phyloP scores from a whole-genome alignment of 768 basidiomycete species.

The Psilocybe tampanensis region DNA sequence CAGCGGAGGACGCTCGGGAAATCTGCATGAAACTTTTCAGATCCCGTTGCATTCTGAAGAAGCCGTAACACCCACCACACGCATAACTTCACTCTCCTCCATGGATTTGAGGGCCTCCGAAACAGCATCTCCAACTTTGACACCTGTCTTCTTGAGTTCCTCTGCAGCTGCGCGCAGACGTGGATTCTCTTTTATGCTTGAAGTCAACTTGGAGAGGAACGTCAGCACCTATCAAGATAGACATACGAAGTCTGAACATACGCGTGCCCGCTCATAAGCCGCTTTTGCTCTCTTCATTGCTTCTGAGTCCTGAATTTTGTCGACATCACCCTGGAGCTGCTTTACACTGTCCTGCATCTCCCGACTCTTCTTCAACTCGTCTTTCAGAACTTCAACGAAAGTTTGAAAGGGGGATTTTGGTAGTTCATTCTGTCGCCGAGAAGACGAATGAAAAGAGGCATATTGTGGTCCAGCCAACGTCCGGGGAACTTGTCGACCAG shows the following conservation, averaged over 20 bases:
- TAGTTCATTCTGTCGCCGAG: constrained; percentile 59
- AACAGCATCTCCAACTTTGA: constrained; percentile 94
- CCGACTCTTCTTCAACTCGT: constrained; percentile 91
- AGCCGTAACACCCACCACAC: constrained; percentile 79
- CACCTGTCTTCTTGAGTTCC: constrained; percentile 86
- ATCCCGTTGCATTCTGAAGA: no score
- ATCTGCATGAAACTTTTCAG: constrained; percentile 50
- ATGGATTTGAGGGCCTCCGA: constrained; percentile 88
- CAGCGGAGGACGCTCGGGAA: constrained; percentile 80
- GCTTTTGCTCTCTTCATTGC: constrained; percentile 91
- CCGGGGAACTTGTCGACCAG: constrained; percentile 41
- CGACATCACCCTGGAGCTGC: constrained; percentile 96
- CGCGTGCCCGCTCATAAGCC: constrained; percentile 92
- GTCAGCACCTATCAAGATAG: background rate
- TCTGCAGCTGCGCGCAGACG: constrained; percentile 89
- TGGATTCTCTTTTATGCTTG: constrained; percentile 96
- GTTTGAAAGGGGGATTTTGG: constrained; percentile 95
- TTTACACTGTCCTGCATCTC: constrained; percentile 97
- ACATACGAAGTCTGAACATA: constrained; percentile 41
- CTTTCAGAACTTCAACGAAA: constrained; percentile 91
- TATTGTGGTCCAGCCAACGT: constrained; percentile 31
- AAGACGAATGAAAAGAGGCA: constrained; percentile 67
- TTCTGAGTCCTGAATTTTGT: constrained; percentile 96
- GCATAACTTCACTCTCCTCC: constrained; percentile 94
- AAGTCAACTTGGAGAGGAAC: constrained; percentile 62